Conservation (phyloP, 495 filamentous ascomycete genomes). For the Hypoxylon lienhwacheense region DNA sequence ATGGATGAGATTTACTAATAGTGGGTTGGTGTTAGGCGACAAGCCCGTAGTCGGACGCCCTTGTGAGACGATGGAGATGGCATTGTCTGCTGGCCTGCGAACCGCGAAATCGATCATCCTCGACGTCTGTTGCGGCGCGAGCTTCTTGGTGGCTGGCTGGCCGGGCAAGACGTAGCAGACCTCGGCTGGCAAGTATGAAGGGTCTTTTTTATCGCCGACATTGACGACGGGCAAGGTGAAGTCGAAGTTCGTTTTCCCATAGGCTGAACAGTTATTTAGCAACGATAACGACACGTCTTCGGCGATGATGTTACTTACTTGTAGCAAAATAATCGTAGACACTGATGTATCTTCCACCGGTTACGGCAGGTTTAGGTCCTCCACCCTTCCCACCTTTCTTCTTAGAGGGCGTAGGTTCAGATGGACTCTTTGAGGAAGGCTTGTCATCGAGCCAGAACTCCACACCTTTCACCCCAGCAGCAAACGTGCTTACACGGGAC, state of each 20-base stretch:
- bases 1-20: constrained; percentile 1
- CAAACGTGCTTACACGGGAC: constrained; percentile 43
- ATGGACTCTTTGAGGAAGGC: background rate
- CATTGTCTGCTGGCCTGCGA: constrained; percentile 61
- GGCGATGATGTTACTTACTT: background rate
- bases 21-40: background rate
- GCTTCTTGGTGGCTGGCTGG: constrained; percentile 56
- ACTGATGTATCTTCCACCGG: constrained; percentile 48
- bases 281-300: background rate
- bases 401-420: background rate
- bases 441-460: constrained; percentile 50
- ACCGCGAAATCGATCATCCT: constrained; percentile 65
- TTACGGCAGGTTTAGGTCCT: constrained; percentile 33
- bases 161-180: constrained; percentile 61
- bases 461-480: constrained; percentile 55
- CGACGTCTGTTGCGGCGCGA: constrained; percentile 55
- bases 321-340: constrained; percentile 55
- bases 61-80: constrained; percentile 55
- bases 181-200: constrained; percentile 63
- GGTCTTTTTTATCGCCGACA: constrained; percentile 58
- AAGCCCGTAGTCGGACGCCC: constrained; percentile 42
- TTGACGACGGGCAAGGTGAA: constrained; percentile 61
- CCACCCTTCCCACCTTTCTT: constrained; percentile 7
- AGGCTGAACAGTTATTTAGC: background rate
- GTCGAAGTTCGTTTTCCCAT: constrained; percentile 5